phyloP scores from a whole-genome alignment of 1,284 basidiomycete species.

The Irpex sp. region DNA sequence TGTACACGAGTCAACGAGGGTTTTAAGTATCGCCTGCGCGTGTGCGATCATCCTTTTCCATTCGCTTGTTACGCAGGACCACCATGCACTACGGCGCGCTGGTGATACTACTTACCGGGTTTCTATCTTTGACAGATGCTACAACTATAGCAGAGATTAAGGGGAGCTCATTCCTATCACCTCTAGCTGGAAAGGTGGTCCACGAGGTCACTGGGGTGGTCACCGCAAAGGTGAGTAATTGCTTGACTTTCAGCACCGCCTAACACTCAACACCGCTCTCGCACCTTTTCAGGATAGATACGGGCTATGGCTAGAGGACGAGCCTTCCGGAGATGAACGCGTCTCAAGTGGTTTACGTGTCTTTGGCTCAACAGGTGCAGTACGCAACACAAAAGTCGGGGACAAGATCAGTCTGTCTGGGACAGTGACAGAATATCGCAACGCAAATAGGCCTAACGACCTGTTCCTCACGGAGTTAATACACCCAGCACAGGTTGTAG shows the following conservation, averaged over 20 bases:
- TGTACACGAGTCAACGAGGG: background rate
- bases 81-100: background rate
- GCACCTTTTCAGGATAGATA: slow-evolving; percentile 33
- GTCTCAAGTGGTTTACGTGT: slow-evolving; percentile 53
- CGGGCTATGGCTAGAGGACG: slow-evolving; percentile 54
- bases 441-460: slow-evolving; percentile 37
- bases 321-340: slow-evolving; percentile 40
- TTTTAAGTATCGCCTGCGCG: background rate
- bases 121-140: background rate
- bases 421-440: slow-evolving; percentile 48
- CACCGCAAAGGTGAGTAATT: slow-evolving; percentile 31
- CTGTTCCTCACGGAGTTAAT: slow-evolving; percentile 50
- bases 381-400: slow-evolving; percentile 39
- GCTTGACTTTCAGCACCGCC: no score
- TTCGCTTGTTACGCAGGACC: background rate
- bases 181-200: slow-evolving; percentile 44
- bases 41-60: no score
- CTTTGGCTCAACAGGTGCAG: slow-evolving; percentile 39
- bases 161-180: slow-evolving; percentile 48
- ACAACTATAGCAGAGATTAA: slow-evolving; percentile 45
- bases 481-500: slow-evolving; percentile 39
- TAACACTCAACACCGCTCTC: background rate
- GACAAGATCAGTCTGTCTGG: slow-evolving; percentile 48
- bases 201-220: slow-evolving; percentile 49
- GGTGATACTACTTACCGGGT: background rate